Base-by-base conservation (phyloP, 768 basidiomycete genomes). In the Clitopilus passeckerianus region DNA sequence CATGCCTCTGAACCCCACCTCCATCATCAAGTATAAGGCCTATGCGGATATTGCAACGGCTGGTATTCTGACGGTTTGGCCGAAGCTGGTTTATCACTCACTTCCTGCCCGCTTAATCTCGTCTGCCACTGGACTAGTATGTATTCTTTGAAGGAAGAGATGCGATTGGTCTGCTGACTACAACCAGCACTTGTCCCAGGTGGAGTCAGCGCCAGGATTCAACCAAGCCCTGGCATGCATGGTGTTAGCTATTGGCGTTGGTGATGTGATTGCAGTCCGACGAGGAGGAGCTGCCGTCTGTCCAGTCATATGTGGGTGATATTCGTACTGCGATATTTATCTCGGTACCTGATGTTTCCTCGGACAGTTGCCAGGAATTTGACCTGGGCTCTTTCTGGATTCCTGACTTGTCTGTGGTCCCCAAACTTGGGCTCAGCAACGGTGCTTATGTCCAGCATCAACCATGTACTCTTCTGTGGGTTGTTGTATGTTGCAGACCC, bases 221-320 rank as follows among this genome's bases (percentile, higher is more conserved):
- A 75, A 72, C 59, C 74, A 74, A 34, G 68, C 72, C 7, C 69
- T 74, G 44, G 73, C 72, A 9, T 75, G 72, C 58, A 70, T 74
- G 66, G 70, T 72, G 15, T 69, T 66, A 22, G 70, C 73, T 6
- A 65, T 73, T 2, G 73, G 73, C 5, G 63, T 72, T 2, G 74
- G 69, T 0, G 64, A 68, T 46, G 34, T 74, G 6, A 68, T 73
- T 12, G 71, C 72, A 15, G 65, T 71, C 8, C 3, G 37, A 41
- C 57, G 61, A 27, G 63, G 60, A 22, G 69, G 69, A 3, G 71
- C 65, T n/a, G 63, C 61, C 5, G 67, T 64, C 23, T 57, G 59
- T 14, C 61, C 66, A 12, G 56, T 68, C 15, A 63, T 75, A 15
- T 64, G 73, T 74, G 61, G 23, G 72, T 67, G 14, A 1, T 43